phyloP scores from a whole-genome alignment of 306 rosid genomes.

The Echinosophora koreensis region DNA sequence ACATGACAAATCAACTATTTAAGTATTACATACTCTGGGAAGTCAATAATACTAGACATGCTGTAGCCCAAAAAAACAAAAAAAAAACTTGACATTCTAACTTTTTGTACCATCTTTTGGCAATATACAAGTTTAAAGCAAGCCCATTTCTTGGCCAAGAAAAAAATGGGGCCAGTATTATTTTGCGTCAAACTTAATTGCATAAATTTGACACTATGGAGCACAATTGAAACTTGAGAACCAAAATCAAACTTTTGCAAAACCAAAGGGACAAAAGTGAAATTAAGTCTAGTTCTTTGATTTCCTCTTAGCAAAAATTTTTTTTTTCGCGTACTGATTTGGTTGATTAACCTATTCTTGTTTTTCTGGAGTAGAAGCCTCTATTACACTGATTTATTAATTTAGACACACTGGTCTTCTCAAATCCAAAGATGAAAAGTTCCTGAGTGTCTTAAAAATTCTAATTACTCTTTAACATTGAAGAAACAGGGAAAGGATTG shows the following conservation, averaged over 20 bases:
- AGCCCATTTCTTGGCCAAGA: not conserved
- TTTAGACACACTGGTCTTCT: conserved; percentile 14
- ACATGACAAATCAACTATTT: not conserved
- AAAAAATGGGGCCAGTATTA: not conserved
- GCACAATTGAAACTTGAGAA: conserved; percentile 1
- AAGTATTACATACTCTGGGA: not conserved
- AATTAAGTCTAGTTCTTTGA: not conserved
- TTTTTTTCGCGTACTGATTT: not conserved
- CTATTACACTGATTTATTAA: conserved; percentile 5
- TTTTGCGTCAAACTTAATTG: conserved; percentile 8
- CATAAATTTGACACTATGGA: conserved; percentile 8
- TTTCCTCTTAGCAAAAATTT: not conserved
- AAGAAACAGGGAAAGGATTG: conserved; percentile 20
- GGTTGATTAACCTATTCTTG: conserved; percentile 8
- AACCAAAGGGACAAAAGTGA: not conserved
- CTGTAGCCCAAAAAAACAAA: not conserved
- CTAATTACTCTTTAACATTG: conserved; percentile 10
- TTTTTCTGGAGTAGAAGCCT: conserved; percentile 9
- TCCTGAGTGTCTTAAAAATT: conserved; percentile 29
- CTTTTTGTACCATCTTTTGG: not conserved
- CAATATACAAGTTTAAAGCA: not conserved
- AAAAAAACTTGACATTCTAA: not conserved
- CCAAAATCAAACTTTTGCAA: not conserved
- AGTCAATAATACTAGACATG: not conserved
- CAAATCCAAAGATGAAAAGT: conserved; percentile 6